Base-by-base conservation (phyloP, 495 filamentous ascomycete species). In the Hypoxylon cercidicola region DNA sequence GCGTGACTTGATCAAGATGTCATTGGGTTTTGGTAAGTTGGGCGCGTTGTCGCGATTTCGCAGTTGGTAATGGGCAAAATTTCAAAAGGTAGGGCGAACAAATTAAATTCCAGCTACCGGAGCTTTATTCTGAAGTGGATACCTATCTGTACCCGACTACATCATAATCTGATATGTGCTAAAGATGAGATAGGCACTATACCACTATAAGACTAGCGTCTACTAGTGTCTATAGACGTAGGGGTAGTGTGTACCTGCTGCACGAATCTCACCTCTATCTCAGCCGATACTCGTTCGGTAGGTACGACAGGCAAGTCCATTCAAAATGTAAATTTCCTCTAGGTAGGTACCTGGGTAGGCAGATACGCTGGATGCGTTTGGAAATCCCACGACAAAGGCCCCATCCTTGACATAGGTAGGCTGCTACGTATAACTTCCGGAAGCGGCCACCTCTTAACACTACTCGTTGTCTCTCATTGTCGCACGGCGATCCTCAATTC, bases 1-100 rank as follows among this genome's bases (percentile, higher is more conserved):
- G 25, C 25, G 25, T 28, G 25, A 28, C 25, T 28, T 28, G 25
- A 28, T 21, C 39, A 56, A 50, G 52, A 66, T 62, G 60, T 59
- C 50, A 60, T 68, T 68, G 65, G 65, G 60, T 68, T 68, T 60
- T 47, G 46, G 55, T 63, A 60, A 62, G 65, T 68, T 63, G 60
- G 65, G 65, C 65, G 60, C 63, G 32, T 28, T 55, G 54, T 62
- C 64, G 64, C 64, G 64, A 50, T 65, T 32, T 63, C 13, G 50
- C 46, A 55, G 21, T 20, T 46, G 15, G 43, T 12, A 23, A 10
- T 46, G 16, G 19, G 43, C 20, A 48, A 64, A 64, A 64, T 23
- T 64, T 64, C 46, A 45, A 25, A 37, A 30, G 11, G 18, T 28
- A 28, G 25, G 52, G 32, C 47, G 48, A 58, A 51, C 61, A 37